Evolutionary conservation across 1,139 yeast species (phyloP), one percentile per base, ranked within the genome.

Genomic region (Lodderomyces margitis): DNA sequence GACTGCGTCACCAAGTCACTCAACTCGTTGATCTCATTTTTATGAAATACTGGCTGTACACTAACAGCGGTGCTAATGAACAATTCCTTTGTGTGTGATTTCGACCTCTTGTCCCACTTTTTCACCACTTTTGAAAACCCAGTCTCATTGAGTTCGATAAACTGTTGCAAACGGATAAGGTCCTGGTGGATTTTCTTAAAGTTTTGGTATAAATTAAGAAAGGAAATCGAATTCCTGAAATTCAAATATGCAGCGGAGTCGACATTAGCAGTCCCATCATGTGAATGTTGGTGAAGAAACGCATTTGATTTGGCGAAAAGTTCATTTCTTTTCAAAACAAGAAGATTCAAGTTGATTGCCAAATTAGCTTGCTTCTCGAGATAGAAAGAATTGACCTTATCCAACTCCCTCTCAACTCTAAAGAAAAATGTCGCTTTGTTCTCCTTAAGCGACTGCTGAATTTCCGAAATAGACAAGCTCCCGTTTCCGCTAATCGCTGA

Each of bases 51-150:
- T 0, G 98, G 98, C 59, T 92, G 98, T 2, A 92, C 96, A 49
- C 88, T 88, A 9, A 92, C 96, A 0, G 97, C 97, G 1, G 97
- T 83, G 39, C 88, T 83, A 36, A 92, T 74, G 59, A 91, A 92
- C 41, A 92, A 72, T 60, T 92, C 98, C 58, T 89, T 89, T 8
- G 97, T 91, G 53, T 88, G 95, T 2, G 96, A 87, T 55, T 91
- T 89, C 15, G 97, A 88, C 47, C 98, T 74, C 63, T 92, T 92
- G 62, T 92, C 98, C 98, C 98, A 92, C 66, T 92, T 92, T 60
- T 92, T 92, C 53, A 92, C 78, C 25, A 88, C 98, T 63, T 92
- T 92, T 23, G 94, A 83, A 62, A 92, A 92, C 14, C 98, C 98
- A 0, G 96, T 88, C 56, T 92, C 96, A 58, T 92, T 92, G 46